phyloP scores from a whole-genome alignment of 2,329 filamentous ascomycete genomes.

The Capronia coronata region DNA sequence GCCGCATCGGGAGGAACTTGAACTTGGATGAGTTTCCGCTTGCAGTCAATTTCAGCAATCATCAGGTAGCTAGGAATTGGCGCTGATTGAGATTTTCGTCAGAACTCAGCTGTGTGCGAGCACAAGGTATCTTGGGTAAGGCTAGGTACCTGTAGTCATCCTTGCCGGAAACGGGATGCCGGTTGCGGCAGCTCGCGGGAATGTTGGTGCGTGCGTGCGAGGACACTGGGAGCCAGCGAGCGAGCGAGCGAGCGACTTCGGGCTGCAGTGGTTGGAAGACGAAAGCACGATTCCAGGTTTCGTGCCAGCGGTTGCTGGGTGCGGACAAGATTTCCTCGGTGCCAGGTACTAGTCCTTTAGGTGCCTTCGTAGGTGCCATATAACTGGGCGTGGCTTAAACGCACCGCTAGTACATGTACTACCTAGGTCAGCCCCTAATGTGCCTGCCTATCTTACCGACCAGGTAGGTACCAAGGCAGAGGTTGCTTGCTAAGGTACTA shows the following conservation, averaged over 20 bases:
- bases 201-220: not conserved
- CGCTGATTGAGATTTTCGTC: not conserved
- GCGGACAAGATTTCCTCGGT: not conserved
- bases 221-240: not conserved
- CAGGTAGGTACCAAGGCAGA: too few species aligned
- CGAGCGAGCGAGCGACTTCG: too few species aligned
- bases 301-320: not conserved
- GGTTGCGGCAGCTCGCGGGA: constrained; percentile 10
- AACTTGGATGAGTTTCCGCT: not conserved
- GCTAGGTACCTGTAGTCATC: too few species aligned
- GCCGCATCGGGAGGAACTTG: not conserved
- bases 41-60: too few species aligned
- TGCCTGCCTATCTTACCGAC: too few species aligned
- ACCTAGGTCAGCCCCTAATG: too few species aligned
- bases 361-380: too few species aligned
- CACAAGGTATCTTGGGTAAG: not conserved
- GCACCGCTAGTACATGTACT: too few species aligned
- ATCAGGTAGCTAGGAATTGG: too few species aligned
- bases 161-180: constrained; percentile 7
- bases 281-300: not conserved
- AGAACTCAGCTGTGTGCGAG: not conserved
- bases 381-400: too few species aligned
- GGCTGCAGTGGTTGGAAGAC: not conserved
- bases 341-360: not conserved
- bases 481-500: too few species aligned